phyloP scores from a whole-genome alignment of 2,329 filamentous ascomycete species.

The Drechslerella stenobrocha region DNA sequence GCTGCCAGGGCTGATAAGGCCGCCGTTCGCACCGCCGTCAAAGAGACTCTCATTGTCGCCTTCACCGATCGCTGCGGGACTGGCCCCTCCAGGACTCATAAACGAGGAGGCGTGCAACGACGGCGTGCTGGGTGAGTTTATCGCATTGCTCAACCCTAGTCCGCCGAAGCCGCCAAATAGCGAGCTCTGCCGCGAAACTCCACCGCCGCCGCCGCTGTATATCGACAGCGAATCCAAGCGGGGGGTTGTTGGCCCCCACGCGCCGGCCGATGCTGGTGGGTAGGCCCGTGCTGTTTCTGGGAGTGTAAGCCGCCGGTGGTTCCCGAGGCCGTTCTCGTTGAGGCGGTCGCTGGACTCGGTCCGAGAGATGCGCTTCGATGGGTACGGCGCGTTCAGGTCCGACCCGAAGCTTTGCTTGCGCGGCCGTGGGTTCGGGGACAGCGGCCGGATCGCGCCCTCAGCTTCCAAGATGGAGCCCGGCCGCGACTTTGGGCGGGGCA shows the following conservation, averaged over 20 bases:
- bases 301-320: conserved; percentile 27
- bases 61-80: conserved; percentile 5
- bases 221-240: conserved; percentile 32
- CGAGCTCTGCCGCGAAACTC: conserved; percentile 27
- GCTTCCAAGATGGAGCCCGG: conserved; percentile 37
- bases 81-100: conserved; percentile 15
- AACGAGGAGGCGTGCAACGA: conserved; percentile 55
- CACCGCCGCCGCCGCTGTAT: conserved; percentile 14
- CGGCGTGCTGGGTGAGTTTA: conserved; percentile 57
- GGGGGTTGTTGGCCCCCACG: conserved; percentile 34
- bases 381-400: conserved; percentile 35
- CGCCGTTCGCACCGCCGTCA: conserved; percentile 60
- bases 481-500: conserved; percentile 30
- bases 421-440: conserved; percentile 34
- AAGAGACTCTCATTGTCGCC: conserved; percentile 60
- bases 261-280: conserved; percentile 13
- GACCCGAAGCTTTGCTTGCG: conserved; percentile 44
- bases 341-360: conserved; percentile 37
- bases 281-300: conserved; percentile 26
- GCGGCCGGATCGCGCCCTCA: conserved; percentile 28
- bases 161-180: conserved; percentile 24
- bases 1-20: conserved; percentile 68
- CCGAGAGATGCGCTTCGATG: conserved; percentile 37
- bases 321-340: conserved; percentile 4
- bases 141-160: conserved; percentile 17